Percentiles rank a stretch among this genome's conserved stretches.
These are phyloP conservation scores for Ceratobasidium sp. DNA, from an alignment of 1,284 basidiomycete species.

Conservation along the genomic window DNA sequence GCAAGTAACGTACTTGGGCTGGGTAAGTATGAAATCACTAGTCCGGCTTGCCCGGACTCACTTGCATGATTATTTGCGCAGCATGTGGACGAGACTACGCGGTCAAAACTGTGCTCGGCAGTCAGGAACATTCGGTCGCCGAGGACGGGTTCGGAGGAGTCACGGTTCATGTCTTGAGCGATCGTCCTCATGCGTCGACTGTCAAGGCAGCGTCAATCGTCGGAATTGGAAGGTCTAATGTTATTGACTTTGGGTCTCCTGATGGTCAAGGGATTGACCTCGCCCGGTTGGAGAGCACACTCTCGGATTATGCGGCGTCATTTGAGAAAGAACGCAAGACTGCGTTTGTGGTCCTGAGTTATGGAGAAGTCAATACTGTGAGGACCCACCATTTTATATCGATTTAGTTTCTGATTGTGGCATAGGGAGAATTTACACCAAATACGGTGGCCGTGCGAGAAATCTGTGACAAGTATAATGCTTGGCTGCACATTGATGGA, in stretches of 20 bases:
- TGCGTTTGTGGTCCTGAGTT: slow-evolving; percentile 59
- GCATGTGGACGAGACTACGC: slow-evolving; percentile 58
- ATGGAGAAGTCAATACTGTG: slow-evolving; percentile 67
- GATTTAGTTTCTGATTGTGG: background rate
- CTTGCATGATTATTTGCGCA: no score
- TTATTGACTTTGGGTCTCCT: slow-evolving; percentile 57
- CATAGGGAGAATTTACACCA: slow-evolving; percentile 58
- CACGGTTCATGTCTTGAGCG: slow-evolving; percentile 59
- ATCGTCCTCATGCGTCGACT: slow-evolving; percentile 63
- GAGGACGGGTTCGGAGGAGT: slow-evolving; percentile 59
- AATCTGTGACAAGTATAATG: slow-evolving; percentile 59
- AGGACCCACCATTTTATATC: no score
- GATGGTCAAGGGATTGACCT: slow-evolving; percentile 58
- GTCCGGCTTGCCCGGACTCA: background rate
- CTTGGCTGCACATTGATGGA: slow-evolving; percentile 66
- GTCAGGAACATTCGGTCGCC: slow-evolving; percentile 57
- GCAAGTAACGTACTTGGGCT: slow-evolving; percentile 64
- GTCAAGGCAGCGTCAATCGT: slow-evolving; percentile 62
- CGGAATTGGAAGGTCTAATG: slow-evolving; percentile 60
- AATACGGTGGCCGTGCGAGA: slow-evolving; percentile 55
- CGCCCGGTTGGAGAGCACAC: slow-evolving; percentile 54
- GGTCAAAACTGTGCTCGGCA: slow-evolving; percentile 52
- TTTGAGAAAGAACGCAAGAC: slow-evolving; percentile 11
- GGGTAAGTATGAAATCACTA: slow-evolving; percentile 52
- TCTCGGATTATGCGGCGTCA: slow-evolving; percentile 10